Evolutionary conservation across 805 yeast species (phyloP).

Genomic region (Cyberlindnera suaveolens): DNA sequence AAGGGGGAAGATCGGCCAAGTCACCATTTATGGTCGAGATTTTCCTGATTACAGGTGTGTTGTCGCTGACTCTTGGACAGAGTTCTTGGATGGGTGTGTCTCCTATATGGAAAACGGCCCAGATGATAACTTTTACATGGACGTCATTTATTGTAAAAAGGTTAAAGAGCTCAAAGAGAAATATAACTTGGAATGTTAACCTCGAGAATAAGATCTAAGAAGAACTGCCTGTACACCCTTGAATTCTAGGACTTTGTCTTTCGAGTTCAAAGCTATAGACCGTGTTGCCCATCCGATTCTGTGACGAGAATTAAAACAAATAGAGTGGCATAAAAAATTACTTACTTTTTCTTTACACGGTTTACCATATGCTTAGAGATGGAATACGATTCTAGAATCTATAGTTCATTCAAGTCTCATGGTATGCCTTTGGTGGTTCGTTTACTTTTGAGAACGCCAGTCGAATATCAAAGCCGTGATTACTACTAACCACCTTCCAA

Average conservation of each 20-base stretch:
- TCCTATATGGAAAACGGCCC: not conserved
- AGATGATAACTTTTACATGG: not conserved
- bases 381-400: too few relatives aligned
- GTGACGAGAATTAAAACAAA: too few relatives aligned
- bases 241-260: too few relatives aligned
- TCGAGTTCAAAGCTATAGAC: too few relatives aligned
- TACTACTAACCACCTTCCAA: too few relatives aligned
- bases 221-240: too few relatives aligned
- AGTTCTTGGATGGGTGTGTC: constrained; percentile 43
- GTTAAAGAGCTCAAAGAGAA: not conserved
- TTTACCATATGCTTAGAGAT: too few relatives aligned
- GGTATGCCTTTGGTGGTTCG: constrained; percentile 34
- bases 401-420: constrained; percentile 7
- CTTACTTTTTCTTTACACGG: too few relatives aligned
- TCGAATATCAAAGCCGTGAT: too few relatives aligned
- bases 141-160: not conserved
- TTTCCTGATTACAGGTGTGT: constrained; percentile 78
- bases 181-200: not conserved
- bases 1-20: constrained; percentile 80
- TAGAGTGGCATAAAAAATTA: too few relatives aligned
- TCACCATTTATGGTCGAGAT: constrained; percentile 89
- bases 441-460: constrained; percentile 30
- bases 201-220: too few relatives aligned
- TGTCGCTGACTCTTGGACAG: constrained; percentile 84
- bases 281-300: too few relatives aligned